Conservation (phyloP, 371 early-diverging fungal genomes). For the Rhizopus stolonifer region DNA sequence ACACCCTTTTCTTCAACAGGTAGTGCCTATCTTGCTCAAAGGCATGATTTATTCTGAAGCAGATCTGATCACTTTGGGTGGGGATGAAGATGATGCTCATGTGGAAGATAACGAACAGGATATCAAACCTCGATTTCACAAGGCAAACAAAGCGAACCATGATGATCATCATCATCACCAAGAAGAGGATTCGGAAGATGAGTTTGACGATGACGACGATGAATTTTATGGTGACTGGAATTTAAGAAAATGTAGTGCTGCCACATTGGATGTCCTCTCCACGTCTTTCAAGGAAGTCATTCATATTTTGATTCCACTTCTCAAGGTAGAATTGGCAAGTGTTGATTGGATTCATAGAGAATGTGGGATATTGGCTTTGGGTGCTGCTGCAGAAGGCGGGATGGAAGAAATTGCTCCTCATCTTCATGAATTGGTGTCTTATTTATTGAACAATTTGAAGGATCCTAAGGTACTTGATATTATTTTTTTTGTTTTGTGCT, state of each 20-base stretch:
- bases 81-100: slow-evolving; percentile 80
- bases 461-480: slow-evolving; percentile 81
- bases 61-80: slow-evolving; percentile 77
- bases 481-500: neutral
- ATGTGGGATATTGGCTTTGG: slow-evolving; percentile 93
- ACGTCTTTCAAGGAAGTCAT: slow-evolving; percentile 83
- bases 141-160: slow-evolving; percentile 75
- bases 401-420: slow-evolving; percentile 85
- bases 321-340: slow-evolving; percentile 78
- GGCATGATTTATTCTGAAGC: slow-evolving; percentile 95
- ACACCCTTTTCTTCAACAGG: slow-evolving; percentile 72
- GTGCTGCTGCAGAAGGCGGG: slow-evolving; percentile 95
- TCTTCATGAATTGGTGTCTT: slow-evolving; percentile 84
- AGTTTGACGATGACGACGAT: slow-evolving; percentile 84
- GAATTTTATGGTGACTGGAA: slow-evolving; percentile 93
- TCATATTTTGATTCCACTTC: slow-evolving; percentile 78
- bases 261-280: slow-evolving; percentile 91
- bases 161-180: slow-evolving; percentile 54
- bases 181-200: slow-evolving; percentile 85
- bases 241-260: slow-evolving; percentile 96
- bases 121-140: slow-evolving; percentile 92
- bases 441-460: slow-evolving; percentile 74
- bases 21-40: slow-evolving; percentile 89
- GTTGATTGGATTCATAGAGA: slow-evolving; percentile 90
- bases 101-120: slow-evolving; percentile 88